phyloP scores from a whole-genome alignment of 1,284 basidiomycete species.

The Sparassis latifolia region DNA sequence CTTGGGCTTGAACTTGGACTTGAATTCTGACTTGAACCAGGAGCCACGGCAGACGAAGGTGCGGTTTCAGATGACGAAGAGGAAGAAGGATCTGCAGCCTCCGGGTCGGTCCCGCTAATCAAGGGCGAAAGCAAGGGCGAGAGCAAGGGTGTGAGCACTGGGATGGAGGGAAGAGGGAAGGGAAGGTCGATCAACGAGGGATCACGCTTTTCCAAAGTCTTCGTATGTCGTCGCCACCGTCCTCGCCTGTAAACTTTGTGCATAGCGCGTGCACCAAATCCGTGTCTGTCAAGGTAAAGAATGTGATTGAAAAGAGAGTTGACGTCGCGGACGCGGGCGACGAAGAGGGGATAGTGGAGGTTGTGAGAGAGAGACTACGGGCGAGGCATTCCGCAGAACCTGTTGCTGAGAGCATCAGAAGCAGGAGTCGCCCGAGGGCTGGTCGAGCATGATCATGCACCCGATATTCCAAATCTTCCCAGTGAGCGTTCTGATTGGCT shows the following conservation, averaged over 20 bases:
- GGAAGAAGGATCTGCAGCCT: slow-evolving; percentile 4
- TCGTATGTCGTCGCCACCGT: slow-evolving; percentile 9
- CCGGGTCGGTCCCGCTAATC: slow-evolving; percentile 14
- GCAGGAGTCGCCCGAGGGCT: too few species aligned
- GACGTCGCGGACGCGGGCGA: slow-evolving; percentile 7
- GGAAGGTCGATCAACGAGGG: slow-evolving; percentile 36
- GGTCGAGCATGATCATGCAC: too few species aligned
- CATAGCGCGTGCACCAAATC: not conserved
- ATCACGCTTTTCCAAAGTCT: slow-evolving; percentile 28
- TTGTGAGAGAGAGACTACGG: not conserved
- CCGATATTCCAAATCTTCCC: too few species aligned
- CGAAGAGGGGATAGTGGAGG: slow-evolving; percentile 1
- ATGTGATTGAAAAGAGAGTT: slow-evolving; percentile 14
- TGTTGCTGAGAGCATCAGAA: too few species aligned
- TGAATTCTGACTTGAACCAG: too few species aligned
- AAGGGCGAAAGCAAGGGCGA: slow-evolving; percentile 28
- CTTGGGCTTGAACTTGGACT: too few species aligned
- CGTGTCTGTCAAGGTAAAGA: slow-evolving; percentile 7
- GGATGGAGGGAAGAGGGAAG: slow-evolving; percentile 34
- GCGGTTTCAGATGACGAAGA: too few species aligned
- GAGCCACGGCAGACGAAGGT: too few species aligned
- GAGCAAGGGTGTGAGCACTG: slow-evolving; percentile 34
- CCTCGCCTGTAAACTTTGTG: slow-evolving; percentile 10
- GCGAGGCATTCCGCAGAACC: too few species aligned
- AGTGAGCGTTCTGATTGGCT: too few species aligned